A percentile compares a stretch with the other conserved stretches of the same genome.
phyloP scores from a whole-genome alignment of 768 basidiomycete species.

The Lentinula aciculospora region DNA sequence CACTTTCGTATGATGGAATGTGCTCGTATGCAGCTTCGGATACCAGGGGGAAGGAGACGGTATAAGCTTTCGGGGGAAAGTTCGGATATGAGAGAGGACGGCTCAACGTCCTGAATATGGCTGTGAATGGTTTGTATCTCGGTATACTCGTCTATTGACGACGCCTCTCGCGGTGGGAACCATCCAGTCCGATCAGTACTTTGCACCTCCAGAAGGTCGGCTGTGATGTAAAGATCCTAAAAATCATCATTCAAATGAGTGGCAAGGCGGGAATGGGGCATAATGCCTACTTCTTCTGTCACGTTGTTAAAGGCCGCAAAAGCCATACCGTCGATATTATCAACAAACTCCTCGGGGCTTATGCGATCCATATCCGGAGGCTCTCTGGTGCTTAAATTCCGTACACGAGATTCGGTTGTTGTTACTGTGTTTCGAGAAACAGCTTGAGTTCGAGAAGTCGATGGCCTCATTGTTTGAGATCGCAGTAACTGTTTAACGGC shows the following conservation, averaged over 20 bases:
- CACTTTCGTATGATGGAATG: constrained; percentile 76
- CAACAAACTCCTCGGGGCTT: constrained; percentile 67
- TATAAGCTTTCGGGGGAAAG: constrained; percentile 65
- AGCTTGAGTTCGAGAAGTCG: constrained; percentile 16
- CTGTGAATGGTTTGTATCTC: constrained; percentile 79
- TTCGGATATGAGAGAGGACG: constrained; percentile 68
- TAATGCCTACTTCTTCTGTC: constrained; percentile 57
- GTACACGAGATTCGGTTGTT: constrained; percentile 18
- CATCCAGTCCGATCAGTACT: constrained; percentile 75
- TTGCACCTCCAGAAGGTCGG: constrained; percentile 79
- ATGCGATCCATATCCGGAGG: constrained; percentile 62
- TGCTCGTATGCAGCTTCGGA: constrained; percentile 73
- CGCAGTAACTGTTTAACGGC: constrained; percentile 40
- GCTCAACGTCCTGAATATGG: constrained; percentile 66
- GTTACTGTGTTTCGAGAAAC: not conserved
- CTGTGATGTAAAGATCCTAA: constrained; percentile 73
- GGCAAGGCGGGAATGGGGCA: not conserved
- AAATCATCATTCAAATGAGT: constrained; percentile 3
- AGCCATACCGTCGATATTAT: constrained; percentile 73
- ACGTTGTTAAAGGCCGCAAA: constrained; percentile 71
- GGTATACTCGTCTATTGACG: constrained; percentile 50
- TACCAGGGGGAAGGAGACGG: constrained; percentile 66
- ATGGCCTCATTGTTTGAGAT: constrained; percentile 59
- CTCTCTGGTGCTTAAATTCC: constrained; percentile 36
- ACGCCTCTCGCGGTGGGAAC: constrained; percentile 59